Conservation (phyloP, 1,139 yeast genomes). For the Lodderomyces margitis region DNA sequence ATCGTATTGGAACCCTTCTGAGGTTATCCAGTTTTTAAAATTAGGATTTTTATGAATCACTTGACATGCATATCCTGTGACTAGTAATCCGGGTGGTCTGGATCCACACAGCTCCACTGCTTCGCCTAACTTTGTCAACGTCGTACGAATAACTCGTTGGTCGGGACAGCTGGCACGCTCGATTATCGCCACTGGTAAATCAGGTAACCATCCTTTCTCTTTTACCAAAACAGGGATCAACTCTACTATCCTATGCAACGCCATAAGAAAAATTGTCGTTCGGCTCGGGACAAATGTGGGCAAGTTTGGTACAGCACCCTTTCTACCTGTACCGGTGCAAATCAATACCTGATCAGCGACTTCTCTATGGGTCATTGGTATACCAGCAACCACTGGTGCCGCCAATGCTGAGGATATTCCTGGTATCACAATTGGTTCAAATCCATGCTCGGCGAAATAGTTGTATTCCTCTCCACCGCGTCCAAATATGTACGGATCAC, state of each 20-base stretch:
- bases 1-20: constrained; percentile 49
- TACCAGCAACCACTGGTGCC: constrained; percentile 80
- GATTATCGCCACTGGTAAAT: constrained; percentile 78
- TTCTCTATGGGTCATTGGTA: constrained; percentile 91
- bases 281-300: constrained; percentile 73
- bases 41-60: constrained; percentile 36
- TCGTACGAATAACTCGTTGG: constrained; percentile 80
- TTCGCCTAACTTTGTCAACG: constrained; percentile 59
- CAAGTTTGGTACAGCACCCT: constrained; percentile 74
- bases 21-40: constrained; percentile 44
- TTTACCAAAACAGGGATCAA: constrained; percentile 57
- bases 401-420: constrained; percentile 91
- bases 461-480: constrained; percentile 92
- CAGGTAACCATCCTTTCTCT: constrained; percentile 62
- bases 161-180: constrained; percentile 95
- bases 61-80: constrained; percentile 78
- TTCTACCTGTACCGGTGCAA: constrained; percentile 93
- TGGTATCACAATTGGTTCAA: constrained; percentile 69
- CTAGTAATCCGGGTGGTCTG: constrained; percentile 89
- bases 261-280: constrained; percentile 89
- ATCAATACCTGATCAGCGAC: constrained; percentile 90
- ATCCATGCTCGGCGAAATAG: constrained; percentile 68
- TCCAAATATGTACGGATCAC: constrained; percentile 96
- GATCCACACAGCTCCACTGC: constrained; percentile 83
- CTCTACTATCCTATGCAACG: constrained; percentile 76